Base-by-base conservation (phyloP, 371 early-diverging fungal genomes). In the Mucor racemosus region DNA sequence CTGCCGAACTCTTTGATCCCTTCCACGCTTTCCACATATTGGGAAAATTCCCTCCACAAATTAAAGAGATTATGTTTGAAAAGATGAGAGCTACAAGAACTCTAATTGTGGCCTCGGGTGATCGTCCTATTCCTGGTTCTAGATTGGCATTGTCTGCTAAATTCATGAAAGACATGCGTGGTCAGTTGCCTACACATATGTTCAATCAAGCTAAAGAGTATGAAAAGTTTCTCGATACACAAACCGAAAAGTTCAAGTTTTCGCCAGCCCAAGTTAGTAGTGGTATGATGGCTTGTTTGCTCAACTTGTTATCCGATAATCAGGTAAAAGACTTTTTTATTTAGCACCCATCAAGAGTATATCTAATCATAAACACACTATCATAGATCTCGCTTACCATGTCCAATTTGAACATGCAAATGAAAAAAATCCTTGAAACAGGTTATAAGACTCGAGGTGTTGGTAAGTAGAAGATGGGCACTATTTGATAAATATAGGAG, bases 91-190 rank as follows among this genome's bases (percentile, higher is more conserved):
- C 53, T 0, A 57, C 65, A 3, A 73, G 75, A 19, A 54, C 65
- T 2, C 65, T 87, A 15, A 76, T 80, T 4, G 70, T 55, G 19
- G 56, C 74, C 9, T 14, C 48, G 6, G 34, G 59, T 0, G 80
- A 79, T 39, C 79, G 88, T 21, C 61, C 84, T 48, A 60, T 88
- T 31, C 89, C 89, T 4, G 85, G 82, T 13, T 72, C 77, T n/a
- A 67, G 56, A 4, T 75, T 58, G 55, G 66, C 72, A 19, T 36
- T 87, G 19, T 81, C 86, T 8, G 73, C 74, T 10, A 75, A 63
- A 17, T 78, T 71, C 9, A 15, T 64, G 15, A 39, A 35, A 15
- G 11, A 19, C 10, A 73, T 81, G 73, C 44, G 62, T 17, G 64
- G 65, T 26, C 26, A 34, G 9, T 15, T 70, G 5, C 74, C 81